Evolutionary conservation across 2,329 filamentous ascomycete genomes (phyloP).

Genomic region (Talaromyces sp.): DNA sequence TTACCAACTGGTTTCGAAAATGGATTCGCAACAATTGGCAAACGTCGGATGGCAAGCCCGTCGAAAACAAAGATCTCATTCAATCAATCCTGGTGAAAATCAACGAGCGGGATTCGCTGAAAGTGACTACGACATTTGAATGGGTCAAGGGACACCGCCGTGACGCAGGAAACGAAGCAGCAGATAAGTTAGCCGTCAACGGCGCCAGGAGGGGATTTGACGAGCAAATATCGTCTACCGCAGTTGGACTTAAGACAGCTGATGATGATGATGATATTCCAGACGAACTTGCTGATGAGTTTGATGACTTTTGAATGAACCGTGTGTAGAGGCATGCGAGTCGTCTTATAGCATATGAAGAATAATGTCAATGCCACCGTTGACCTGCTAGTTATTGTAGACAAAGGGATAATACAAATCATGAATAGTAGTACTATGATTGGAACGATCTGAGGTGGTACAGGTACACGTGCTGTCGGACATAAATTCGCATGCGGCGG

Average conservation of each 20-base stretch:
- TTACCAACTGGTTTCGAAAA: conserved; percentile 72
- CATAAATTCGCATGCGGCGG: neutral
- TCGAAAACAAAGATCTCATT: conserved; percentile 84
- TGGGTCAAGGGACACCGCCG: conserved; percentile 87
- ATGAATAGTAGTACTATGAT: neutral
- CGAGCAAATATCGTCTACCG: conserved; percentile 9
- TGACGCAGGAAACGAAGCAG: conserved; percentile 69
- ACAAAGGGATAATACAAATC: neutral
- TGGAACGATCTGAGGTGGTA: neutral
- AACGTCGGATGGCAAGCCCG: conserved; percentile 62
- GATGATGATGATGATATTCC: neutral
- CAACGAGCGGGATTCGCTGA: conserved; percentile 58
- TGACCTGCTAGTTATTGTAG: neutral
- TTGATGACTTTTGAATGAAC: conserved; percentile 7
- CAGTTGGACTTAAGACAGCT: neutral
- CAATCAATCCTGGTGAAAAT: conserved; percentile 66
- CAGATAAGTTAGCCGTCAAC: conserved; percentile 69
- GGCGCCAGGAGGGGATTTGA: conserved; percentile 49
- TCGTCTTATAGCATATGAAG: neutral
- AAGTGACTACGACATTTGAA: conserved; percentile 63
- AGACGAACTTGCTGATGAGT: conserved; percentile 11
- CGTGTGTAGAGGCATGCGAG: neutral
- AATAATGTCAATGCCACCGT: neutral
- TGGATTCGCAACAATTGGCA: conserved; percentile 77
- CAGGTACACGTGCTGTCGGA: neutral